Percentiles rank a stretch among this genome's conserved stretches.
phyloP scores from a whole-genome alignment of 2,329 filamentous ascomycete genomes.

The Magnaporthales sp. region DNA sequence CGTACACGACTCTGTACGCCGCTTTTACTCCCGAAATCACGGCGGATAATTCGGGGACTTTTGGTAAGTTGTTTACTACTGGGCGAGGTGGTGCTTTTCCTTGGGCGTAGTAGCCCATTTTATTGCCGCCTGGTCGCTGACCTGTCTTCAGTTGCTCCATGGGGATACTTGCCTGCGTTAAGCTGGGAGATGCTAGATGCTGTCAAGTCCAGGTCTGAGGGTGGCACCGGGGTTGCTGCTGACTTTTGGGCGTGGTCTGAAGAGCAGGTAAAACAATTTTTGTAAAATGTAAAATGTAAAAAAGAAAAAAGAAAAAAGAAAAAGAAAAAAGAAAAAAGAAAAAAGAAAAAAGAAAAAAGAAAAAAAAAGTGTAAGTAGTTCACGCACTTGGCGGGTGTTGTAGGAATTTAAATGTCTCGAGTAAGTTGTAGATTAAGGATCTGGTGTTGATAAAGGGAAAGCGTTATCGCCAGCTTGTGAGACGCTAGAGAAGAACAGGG shows the following conservation, averaged over 20 bases:
- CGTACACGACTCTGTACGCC: slow-evolving; percentile 39
- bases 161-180: slow-evolving; percentile 5
- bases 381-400: too few relatives aligned
- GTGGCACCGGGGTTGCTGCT: slow-evolving; percentile 6
- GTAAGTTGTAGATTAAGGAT: too few relatives aligned
- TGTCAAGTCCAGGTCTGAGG: slow-evolving; percentile 6
- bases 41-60: slow-evolving; percentile 15
- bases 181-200: slow-evolving; percentile 2
- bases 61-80: slow-evolving; percentile 1
- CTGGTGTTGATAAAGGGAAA: too few relatives aligned
- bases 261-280: slow-evolving; percentile 6
- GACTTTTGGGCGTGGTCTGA: slow-evolving; percentile 10
- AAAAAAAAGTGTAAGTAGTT: too few relatives aligned
- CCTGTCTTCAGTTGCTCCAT: slow-evolving; percentile 7
- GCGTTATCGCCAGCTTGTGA: not conserved
- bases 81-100: not conserved
- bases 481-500: not conserved
- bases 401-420: too few relatives aligned
- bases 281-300: too few relatives aligned
- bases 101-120: too few relatives aligned
- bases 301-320: too few relatives aligned
- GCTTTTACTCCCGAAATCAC: slow-evolving; percentile 34
- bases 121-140: too few relatives aligned
- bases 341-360: too few relatives aligned
- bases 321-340: too few relatives aligned